Evolutionary conservation across 2,329 filamentous ascomycete genomes (phyloP), one percentile per base, ranked within the genome.

Genomic region (Seiridium cupressi): DNA sequence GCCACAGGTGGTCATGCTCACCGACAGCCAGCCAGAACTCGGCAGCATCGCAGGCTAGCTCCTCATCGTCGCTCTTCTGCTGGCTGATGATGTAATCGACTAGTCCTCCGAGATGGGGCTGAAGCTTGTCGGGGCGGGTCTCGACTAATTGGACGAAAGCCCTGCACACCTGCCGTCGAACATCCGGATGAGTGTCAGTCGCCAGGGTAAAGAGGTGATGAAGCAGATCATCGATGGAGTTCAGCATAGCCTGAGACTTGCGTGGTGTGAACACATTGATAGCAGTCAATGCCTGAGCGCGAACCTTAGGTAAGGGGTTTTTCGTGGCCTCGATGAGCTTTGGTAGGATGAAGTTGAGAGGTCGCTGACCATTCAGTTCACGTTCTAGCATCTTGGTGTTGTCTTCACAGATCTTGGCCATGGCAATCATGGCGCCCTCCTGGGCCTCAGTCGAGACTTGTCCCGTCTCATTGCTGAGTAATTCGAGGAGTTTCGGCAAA

Each of bases 1-100:
- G 84, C 79, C 92, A 92, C 57, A 98, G 79, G 61, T 89, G 85
- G 47, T 91, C 85, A 71, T 97, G 92, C 73, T 97, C 95, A 62
- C 93, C 93, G 26, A 96, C 89, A 44, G 92, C 92, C 49, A 99
- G 85, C 93, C 96, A 99, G 72, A 99, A 99, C 74, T 99, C 95
- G 4, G 95, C 93, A 7, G 95, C 95, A 73, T 99, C 95, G 65
- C 96, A 88, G 44, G 94, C 93, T 61, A 99, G 81, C 47, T 98
- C 93, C 59, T 93, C 89, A 65, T 98, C 93, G 34, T 93, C 88
- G 64, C 89, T 89, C 73, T 89, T 87, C 74, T 99, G 95, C 73
- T 99, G 95, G 36, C 87, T 82, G 61, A 98, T 85, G 73, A 97
- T 95, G 72, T 97, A 99, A 71, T 96, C 91, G 36, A 99, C 93